phyloP scores from a whole-genome alignment of 345 rosid species.

The Gynandropsis gynandra region DNA sequence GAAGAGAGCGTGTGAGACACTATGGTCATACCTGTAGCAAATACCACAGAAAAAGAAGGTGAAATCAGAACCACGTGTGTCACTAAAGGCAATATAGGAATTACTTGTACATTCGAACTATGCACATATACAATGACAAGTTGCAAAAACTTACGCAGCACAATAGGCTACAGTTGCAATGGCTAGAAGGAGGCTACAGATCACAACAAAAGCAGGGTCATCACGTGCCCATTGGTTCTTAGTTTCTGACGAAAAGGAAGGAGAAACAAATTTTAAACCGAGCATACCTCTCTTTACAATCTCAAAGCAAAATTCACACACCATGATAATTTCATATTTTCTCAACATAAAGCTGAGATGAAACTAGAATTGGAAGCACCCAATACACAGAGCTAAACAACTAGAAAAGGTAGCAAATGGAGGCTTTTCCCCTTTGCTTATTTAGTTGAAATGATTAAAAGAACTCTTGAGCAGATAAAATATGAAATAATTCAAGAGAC shows the following conservation, averaged over 20 bases:
- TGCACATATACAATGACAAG: not conserved
- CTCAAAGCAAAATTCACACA: not conserved
- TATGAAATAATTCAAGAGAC: conserved; percentile 4
- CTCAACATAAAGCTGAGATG: conserved; percentile 2
- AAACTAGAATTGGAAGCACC: not conserved
- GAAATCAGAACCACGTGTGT: not conserved
- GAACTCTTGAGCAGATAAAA: not conserved
- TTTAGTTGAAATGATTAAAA: conserved; percentile 9
- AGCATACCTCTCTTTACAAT: not conserved
- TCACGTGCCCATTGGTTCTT: conserved; percentile 99
- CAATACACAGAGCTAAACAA: not conserved
- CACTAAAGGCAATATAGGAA: not conserved
- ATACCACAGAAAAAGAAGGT: not conserved
- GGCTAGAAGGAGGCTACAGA: conserved; percentile 77
- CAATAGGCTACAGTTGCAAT: conserved; percentile 86
- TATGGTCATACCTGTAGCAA: conserved; percentile 82
- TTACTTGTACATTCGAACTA: not conserved
- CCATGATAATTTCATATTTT: conserved; percentile 7
- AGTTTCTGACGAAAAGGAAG: conserved; percentile 59
- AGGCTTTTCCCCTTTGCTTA: not conserved
- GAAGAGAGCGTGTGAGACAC: conserved; percentile 68
- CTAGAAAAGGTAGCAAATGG: conserved; percentile 2
- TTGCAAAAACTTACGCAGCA: conserved; percentile 70
- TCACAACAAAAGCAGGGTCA: conserved; percentile 97
- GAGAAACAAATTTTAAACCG: conserved; percentile 13